These are phyloP conservation scores for Durotheca rogersii DNA, from an alignment of 495 filamentous ascomycete genomes.

Conservation along the genomic window DNA sequence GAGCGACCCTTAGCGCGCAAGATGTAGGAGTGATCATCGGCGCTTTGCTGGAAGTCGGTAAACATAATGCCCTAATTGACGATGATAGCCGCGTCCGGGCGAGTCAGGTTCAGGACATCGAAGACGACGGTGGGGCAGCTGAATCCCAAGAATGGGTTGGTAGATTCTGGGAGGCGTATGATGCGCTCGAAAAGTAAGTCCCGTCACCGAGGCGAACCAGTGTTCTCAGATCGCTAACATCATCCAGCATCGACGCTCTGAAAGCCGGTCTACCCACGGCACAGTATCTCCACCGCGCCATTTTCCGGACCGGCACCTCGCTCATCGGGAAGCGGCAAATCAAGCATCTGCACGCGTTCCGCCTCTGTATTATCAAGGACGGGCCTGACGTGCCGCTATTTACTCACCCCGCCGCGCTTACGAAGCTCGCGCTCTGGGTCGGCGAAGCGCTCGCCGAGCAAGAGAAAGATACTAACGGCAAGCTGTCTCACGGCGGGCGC, in stretches of 20 bases:
- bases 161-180: conserved; percentile 92
- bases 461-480: conserved; percentile 72
- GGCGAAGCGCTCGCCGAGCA: conserved; percentile 89
- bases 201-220: conserved; percentile 13
- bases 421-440: conserved; percentile 91
- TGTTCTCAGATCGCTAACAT: conserved; percentile 50
- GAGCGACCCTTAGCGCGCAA: conserved; percentile 84
- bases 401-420: conserved; percentile 85
- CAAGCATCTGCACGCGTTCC: conserved; percentile 83
- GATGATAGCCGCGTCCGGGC: conserved; percentile 37
- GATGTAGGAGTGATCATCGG: conserved; percentile 90
- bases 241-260: conserved; percentile 65
- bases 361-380: conserved; percentile 94
- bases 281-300: conserved; percentile 85
- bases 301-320: conserved; percentile 87
- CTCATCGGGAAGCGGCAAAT: conserved; percentile 93
- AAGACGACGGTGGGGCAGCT: conserved; percentile 43
- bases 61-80: conserved; percentile 41
- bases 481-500: conserved; percentile 64
- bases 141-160: conserved; percentile 67
- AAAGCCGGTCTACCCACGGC: conserved; percentile 77
- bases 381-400: conserved; percentile 87
- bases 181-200: conserved; percentile 73
- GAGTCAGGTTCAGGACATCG: conserved; percentile 42
- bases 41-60: conserved; percentile 88